Evolutionary conservation across 352 stramenopile species (phyloP).

Genomic region (Phytophthora lateralis): DNA sequence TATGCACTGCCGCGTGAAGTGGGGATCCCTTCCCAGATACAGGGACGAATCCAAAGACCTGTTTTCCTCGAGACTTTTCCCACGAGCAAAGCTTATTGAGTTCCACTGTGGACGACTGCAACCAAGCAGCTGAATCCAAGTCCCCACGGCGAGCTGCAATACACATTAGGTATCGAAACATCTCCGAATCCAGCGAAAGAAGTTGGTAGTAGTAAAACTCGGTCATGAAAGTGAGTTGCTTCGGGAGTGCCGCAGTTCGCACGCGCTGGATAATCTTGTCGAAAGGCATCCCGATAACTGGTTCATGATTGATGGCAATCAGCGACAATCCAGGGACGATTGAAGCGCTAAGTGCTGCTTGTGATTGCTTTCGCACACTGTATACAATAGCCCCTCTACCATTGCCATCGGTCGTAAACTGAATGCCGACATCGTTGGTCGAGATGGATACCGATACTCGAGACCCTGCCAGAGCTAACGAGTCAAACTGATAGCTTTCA

Average conservation of each 20-base stretch:
- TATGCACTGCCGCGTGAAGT: conserved; percentile 67
- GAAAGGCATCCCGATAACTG: conserved; percentile 81
- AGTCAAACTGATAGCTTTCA: conserved; percentile 44
- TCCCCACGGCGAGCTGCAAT: conserved; percentile 74
- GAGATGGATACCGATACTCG: conserved; percentile 80
- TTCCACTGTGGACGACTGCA: conserved; percentile 57
- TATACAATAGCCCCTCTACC: conserved; percentile 78
- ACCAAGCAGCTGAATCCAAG: conserved; percentile 64
- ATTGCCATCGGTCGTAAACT: conserved; percentile 82
- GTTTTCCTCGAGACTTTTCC: conserved; percentile 72
- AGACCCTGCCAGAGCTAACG: conserved; percentile 55
- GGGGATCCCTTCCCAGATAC: conserved; percentile 55
- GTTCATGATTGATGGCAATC: conserved; percentile 84
- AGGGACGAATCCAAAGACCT: conserved; percentile 73
- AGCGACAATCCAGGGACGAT: conserved; percentile 77
- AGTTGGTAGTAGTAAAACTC: conserved; percentile 89
- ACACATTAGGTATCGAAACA: conserved; percentile 83
- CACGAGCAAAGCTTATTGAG: conserved; percentile 73
- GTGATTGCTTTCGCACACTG: conserved; percentile 78
- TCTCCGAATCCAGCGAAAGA: conserved; percentile 71
- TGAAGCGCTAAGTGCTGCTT: conserved; percentile 73
- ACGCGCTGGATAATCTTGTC: conserved; percentile 73
- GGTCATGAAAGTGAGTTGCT: conserved; percentile 83
- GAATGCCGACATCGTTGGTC: conserved; percentile 82
- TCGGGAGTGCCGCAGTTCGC: conserved; percentile 68